phyloP scores from a whole-genome alignment of 202 grass and related monocot genomes.

The Dendrocalamus latiflorus region DNA sequence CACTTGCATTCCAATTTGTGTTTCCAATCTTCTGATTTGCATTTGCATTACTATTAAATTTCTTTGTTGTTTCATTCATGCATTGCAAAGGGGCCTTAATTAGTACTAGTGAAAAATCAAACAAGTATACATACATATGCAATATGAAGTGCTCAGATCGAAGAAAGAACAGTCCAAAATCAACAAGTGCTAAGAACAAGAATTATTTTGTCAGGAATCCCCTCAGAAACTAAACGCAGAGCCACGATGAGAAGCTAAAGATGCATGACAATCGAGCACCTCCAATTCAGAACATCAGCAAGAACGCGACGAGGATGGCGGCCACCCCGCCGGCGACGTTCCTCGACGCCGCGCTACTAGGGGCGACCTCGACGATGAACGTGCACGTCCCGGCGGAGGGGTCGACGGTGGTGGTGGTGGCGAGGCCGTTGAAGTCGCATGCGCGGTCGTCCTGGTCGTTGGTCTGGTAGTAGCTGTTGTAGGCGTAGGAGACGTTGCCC shows the following conservation, averaged over 20 bases:
- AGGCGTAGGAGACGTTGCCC: conserved; percentile 92
- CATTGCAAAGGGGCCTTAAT: too few relatives aligned
- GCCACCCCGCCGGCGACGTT: background rate
- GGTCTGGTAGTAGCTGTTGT: conserved; percentile 84
- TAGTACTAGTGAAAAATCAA: background rate
- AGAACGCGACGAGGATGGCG: conserved; percentile 6
- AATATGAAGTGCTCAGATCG: background rate
- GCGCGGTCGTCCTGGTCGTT: conserved; percentile 78
- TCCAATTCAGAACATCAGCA: conserved; percentile 31
- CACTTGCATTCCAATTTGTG: too few relatives aligned
- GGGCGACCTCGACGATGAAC: conserved; percentile 64
- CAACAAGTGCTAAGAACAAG: background rate
- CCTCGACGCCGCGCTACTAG: background rate
- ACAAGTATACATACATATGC: background rate
- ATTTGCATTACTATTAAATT: too few relatives aligned
- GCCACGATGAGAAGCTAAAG: background rate
- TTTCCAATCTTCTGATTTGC: too few relatives aligned
- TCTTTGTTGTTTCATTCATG: background rate
- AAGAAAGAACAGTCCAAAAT: background rate
- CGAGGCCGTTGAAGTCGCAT: conserved; percentile 62
- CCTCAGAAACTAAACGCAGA: background rate
- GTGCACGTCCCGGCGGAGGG: conserved; percentile 51
- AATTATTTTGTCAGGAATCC: background rate
- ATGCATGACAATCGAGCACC: background rate
- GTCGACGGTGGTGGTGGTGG: conserved; percentile 50